A percentile compares a stretch with the other conserved stretches of the same genome.
phyloP scores from a whole-genome alignment of 768 basidiomycete species.

The Lactifluus volemus region DNA sequence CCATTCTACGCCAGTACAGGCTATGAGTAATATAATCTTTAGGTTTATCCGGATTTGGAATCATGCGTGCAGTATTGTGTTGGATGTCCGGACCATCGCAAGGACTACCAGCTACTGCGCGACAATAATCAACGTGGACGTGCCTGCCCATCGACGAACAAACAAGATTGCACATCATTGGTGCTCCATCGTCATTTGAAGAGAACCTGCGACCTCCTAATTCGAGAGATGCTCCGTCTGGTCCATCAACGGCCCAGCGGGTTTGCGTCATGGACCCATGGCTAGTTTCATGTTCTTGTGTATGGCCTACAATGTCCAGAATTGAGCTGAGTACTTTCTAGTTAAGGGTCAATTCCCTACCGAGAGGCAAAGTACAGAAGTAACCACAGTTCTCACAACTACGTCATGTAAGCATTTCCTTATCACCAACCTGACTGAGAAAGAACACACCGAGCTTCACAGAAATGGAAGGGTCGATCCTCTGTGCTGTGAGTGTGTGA shows the following conservation, averaged over 20 bases:
- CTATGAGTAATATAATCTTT: constrained; percentile 50
- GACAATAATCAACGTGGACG: constrained; percentile 47
- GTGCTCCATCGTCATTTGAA: constrained; percentile 46
- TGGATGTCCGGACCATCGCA: constrained; percentile 39
- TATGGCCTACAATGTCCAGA: constrained; percentile 31
- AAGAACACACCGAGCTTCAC: constrained; percentile 35
- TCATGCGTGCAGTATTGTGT: constrained; percentile 36
- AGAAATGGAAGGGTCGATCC: constrained; percentile 40
- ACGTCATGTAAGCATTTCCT: constrained; percentile 5
- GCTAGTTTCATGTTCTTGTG: constrained; percentile 51
- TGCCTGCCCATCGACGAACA: constrained; percentile 51
- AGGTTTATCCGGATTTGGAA: constrained; percentile 36
- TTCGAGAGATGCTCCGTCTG: constrained; percentile 42
- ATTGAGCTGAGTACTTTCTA: not conserved
- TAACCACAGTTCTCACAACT: constrained; percentile 52
- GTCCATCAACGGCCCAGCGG: constrained; percentile 48
- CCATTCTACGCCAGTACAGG: constrained; percentile 50
- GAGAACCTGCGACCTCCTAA: constrained; percentile 49
- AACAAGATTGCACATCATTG: constrained; percentile 53
- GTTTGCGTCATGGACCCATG: constrained; percentile 58
- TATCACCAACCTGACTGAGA: not conserved
- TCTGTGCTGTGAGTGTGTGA: constrained; percentile 42
- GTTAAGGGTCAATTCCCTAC: constrained; percentile 25
- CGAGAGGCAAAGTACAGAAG: constrained; percentile 47
- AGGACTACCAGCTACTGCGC: constrained; percentile 27